phyloP scores from a whole-genome alignment of 306 rosid genomes.

The Rubus idaeus region DNA sequence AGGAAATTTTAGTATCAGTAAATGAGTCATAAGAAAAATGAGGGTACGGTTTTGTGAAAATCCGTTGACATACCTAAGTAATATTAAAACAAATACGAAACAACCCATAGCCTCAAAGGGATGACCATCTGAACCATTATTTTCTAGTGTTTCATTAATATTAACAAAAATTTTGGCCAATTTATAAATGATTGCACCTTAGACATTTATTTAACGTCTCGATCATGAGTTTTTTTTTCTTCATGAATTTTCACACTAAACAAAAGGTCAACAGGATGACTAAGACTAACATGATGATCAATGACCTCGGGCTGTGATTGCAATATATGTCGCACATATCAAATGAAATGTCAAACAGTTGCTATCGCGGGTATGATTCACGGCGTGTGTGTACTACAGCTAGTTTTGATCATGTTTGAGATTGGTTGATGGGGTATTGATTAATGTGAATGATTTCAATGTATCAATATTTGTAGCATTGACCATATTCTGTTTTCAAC shows the following conservation, averaged over 20 bases:
- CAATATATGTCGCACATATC: background rate
- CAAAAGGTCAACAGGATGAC: no score
- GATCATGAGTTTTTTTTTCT: background rate
- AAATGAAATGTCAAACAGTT: background rate
- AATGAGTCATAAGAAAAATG: background rate
- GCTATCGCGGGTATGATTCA: background rate
- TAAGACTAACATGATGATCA: background rate
- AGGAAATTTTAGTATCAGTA: background rate
- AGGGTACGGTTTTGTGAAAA: background rate
- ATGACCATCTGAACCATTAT: background rate
- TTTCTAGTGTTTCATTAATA: background rate
- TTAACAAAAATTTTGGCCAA: no score
- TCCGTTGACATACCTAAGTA: background rate
- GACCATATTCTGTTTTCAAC: background rate
- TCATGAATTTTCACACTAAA: background rate
- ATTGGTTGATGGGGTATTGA: background rate
- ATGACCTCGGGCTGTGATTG: background rate
- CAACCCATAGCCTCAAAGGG: background rate
- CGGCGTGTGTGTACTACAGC: background rate
- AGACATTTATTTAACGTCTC: no score
- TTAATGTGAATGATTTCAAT: background rate
- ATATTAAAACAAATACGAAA: background rate
- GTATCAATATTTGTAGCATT: background rate
- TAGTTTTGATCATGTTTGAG: background rate
- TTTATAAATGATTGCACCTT: no score